A percentile compares a stretch with the other conserved stretches of the same genome.
phyloP scores from a whole-genome alignment of 1,284 basidiomycete genomes.

The Phylloboletellus chloephorus region DNA sequence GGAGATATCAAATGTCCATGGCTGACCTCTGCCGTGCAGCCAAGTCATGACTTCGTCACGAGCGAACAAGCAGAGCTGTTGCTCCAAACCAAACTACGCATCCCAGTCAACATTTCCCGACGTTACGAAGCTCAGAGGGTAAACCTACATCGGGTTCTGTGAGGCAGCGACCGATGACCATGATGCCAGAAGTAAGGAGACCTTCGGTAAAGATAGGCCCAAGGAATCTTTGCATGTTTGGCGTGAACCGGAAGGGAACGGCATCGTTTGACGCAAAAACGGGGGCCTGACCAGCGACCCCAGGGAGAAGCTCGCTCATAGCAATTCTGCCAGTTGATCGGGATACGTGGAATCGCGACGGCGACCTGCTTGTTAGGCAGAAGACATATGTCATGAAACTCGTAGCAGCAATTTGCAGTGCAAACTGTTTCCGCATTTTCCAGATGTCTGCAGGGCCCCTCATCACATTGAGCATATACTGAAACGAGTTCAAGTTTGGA shows the following conservation, averaged over 20 bases:
- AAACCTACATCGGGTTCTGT: slow-evolving; percentile 84
- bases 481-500: slow-evolving; percentile 13
- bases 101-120: slow-evolving; percentile 3
- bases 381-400: slow-evolving; percentile 94
- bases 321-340: slow-evolving; percentile 85
- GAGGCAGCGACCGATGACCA: slow-evolving; percentile 87
- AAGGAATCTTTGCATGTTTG: slow-evolving; percentile 93
- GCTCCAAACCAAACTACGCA: slow-evolving; percentile 77
- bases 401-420: slow-evolving; percentile 81
- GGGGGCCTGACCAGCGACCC: slow-evolving; percentile 52
- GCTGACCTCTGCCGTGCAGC: slow-evolving; percentile 49
- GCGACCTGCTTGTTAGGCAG: slow-evolving; percentile 80
- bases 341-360: slow-evolving; percentile 84
- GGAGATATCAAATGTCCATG: slow-evolving; percentile 50
- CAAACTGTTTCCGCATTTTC: slow-evolving; percentile 97
- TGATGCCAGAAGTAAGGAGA: slow-evolving; percentile 78
- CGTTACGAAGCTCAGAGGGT: not conserved
- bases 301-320: slow-evolving; percentile 86
- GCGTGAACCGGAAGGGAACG: slow-evolving; percentile 96
- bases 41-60: slow-evolving; percentile 88
- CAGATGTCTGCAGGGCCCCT: slow-evolving; percentile 82
- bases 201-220: slow-evolving; percentile 90
- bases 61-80: slow-evolving; percentile 85
- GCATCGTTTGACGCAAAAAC: slow-evolving; percentile 77
- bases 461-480: slow-evolving; percentile 93